phyloP scores from a whole-genome alignment of 257 asterid genomes.

The Solanum gandarillasii region DNA sequence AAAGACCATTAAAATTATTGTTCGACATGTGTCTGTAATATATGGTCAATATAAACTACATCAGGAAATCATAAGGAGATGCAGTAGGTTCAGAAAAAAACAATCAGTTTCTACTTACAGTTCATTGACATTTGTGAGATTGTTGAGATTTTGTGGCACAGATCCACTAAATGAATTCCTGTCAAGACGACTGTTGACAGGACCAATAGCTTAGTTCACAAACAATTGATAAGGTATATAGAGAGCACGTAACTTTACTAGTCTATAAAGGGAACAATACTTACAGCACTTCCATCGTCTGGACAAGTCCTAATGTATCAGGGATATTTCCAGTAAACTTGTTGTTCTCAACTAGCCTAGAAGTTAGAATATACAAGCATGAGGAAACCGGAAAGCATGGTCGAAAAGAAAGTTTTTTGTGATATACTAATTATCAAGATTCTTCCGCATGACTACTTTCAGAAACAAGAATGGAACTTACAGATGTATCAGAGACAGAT shows the following conservation, averaged over 20 bases:
- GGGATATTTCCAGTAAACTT: conserved; percentile 58
- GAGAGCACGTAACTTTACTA: background rate
- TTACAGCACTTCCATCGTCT: conserved; percentile 67
- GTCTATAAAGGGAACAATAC: conserved; percentile 15
- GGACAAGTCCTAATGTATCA: conserved; percentile 45
- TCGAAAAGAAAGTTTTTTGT: background rate
- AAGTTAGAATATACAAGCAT: background rate
- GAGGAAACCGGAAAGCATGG: background rate
- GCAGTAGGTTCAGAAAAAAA: background rate
- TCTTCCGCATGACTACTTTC: background rate
- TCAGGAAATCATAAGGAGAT: background rate
- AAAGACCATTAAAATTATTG: conserved; percentile 55
- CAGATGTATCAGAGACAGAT: conserved; percentile 63
- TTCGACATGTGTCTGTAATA: conserved; percentile 56
- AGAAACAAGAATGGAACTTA: conserved; percentile 26
- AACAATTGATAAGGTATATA: background rate
- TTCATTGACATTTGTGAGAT: conserved; percentile 40
- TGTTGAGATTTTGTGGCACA: conserved; percentile 55
- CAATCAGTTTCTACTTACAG: conserved; percentile 40
- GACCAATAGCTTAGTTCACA: background rate
- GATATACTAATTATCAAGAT: background rate
- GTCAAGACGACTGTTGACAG: conserved; percentile 60
- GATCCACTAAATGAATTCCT: conserved; percentile 45
- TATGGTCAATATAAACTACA: background rate
- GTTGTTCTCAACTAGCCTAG: conserved; percentile 75